These are phyloP conservation scores for Fraxinus floribunda DNA, from an alignment of 305 asterid species.

Conservation along the genomic window DNA sequence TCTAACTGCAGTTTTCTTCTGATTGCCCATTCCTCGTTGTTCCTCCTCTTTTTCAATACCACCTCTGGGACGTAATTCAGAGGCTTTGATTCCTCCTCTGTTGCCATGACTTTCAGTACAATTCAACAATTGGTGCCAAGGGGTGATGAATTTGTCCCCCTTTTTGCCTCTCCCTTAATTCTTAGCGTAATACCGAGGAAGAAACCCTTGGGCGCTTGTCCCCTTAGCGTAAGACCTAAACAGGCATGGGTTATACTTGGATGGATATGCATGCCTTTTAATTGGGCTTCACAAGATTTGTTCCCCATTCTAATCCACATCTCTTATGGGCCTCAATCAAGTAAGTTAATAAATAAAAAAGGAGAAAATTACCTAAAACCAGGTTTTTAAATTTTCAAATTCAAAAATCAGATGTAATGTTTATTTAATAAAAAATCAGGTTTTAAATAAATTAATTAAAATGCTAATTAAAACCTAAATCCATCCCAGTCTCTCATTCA, in stretches of 20 bases:
- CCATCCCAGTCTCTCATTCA: no score
- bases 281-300: not conserved
- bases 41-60: conserved; percentile 86
- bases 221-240: not conserved
- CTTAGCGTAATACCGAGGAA: not conserved
- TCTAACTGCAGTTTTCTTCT: conserved; percentile 63
- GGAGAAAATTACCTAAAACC: no score
- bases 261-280: not conserved
- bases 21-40: conserved; percentile 88
- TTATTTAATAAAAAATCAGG: no score
- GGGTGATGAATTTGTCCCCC: not conserved
- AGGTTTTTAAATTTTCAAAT: no score
- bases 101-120: conserved; percentile 32
- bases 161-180: not conserved
- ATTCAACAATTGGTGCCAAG: not conserved
- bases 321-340: not conserved
- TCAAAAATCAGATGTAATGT: no score
- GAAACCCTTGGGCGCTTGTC: not conserved
- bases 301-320: not conserved
- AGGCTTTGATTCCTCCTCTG: conserved; percentile 51
- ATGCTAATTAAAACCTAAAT: no score
- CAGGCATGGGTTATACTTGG: not conserved
- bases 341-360: not conserved
- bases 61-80: conserved; percentile 76
- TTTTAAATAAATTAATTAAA: no score